Evolutionary conservation across 352 stramenopile genomes (phyloP).

Genomic region (Thraustochytrium striatum): DNA sequence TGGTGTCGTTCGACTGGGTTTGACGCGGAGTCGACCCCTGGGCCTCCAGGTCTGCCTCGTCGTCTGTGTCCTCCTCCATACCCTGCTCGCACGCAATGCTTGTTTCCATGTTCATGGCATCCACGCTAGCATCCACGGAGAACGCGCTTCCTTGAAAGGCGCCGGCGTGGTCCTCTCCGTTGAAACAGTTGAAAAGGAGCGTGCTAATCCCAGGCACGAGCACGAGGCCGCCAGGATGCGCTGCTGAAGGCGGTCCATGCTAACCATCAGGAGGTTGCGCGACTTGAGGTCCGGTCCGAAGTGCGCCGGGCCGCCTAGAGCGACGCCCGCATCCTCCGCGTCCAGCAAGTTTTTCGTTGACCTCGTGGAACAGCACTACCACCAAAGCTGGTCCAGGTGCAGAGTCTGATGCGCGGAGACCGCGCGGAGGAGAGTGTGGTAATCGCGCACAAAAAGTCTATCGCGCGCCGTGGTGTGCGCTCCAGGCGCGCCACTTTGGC

Average conservation of each 20-base stretch:
- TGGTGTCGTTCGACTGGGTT: no score
- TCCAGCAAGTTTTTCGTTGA: slow-evolving; percentile 22
- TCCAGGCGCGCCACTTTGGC: neutral
- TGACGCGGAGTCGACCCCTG: no score
- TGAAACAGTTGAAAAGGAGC: slow-evolving; percentile 23
- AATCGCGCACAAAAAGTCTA: slow-evolving; percentile 16
- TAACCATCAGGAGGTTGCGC: slow-evolving; percentile 27
- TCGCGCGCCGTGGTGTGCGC: slow-evolving; percentile 4
- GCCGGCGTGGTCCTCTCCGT: slow-evolving; percentile 17
- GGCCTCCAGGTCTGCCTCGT: no score
- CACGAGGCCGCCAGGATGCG: slow-evolving; percentile 22
- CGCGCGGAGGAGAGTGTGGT: slow-evolving; percentile 20
- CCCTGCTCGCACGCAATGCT: no score
- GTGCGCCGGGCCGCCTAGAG: neutral
- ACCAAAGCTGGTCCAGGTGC: slow-evolving; percentile 24
- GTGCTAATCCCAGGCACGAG: slow-evolving; percentile 28
- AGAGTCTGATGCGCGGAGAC: slow-evolving; percentile 20
- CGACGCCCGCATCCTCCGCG: neutral
- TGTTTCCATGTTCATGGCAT: no score
- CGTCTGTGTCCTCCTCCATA: no score
- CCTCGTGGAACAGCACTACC: slow-evolving; percentile 24
- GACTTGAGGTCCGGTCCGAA: neutral
- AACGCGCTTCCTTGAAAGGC: no score
- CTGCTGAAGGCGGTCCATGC: slow-evolving; percentile 23
- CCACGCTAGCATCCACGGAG: no score